Evolutionary conservation across 176 grass and related monocot genomes (phyloP).

Genomic region (Bothriochloa decipiens): DNA sequence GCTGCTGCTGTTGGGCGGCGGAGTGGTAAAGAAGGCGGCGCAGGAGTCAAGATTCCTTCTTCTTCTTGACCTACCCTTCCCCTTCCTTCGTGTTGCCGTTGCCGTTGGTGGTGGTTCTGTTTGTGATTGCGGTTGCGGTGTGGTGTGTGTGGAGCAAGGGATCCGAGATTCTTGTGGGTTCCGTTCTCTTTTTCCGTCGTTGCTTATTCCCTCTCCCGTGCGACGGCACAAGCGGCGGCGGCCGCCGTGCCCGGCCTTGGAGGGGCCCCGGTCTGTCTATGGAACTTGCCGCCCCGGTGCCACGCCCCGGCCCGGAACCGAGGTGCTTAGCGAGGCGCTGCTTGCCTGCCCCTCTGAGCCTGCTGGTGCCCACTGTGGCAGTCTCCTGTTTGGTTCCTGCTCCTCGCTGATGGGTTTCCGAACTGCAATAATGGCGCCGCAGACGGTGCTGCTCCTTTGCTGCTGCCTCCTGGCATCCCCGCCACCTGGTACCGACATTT

Average conservation of each 20-base stretch:
- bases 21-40: neutral
- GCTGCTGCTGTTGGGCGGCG: neutral
- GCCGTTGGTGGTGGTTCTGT: neutral
- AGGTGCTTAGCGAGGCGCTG: neutral
- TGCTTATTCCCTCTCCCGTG: neutral
- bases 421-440: slow-evolving; percentile 14
- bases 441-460: slow-evolving; percentile 49
- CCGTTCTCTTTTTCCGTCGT: neutral
- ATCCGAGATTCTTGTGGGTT: slow-evolving; percentile 16
- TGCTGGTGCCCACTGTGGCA: neutral
- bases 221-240: neutral
- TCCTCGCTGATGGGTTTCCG: neutral
- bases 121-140: slow-evolving; percentile 7
- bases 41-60: slow-evolving; percentile 26
- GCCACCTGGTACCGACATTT: slow-evolving; percentile 41
- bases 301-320: slow-evolving; percentile 28
- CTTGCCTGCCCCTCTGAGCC: slow-evolving; percentile 5
- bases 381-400: slow-evolving; percentile 19
- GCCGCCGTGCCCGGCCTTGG: slow-evolving; percentile 28
- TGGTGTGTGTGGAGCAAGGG: slow-evolving; percentile 1
- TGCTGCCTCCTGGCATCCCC: slow-evolving; percentile 56
- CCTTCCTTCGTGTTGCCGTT: neutral
- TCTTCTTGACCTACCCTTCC: neutral
- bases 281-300: slow-evolving; percentile 42
- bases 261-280: slow-evolving; percentile 41